Evolutionary conservation across 306 rosid genomes (phyloP).

Genomic region (Dalbergia oliveri): DNA sequence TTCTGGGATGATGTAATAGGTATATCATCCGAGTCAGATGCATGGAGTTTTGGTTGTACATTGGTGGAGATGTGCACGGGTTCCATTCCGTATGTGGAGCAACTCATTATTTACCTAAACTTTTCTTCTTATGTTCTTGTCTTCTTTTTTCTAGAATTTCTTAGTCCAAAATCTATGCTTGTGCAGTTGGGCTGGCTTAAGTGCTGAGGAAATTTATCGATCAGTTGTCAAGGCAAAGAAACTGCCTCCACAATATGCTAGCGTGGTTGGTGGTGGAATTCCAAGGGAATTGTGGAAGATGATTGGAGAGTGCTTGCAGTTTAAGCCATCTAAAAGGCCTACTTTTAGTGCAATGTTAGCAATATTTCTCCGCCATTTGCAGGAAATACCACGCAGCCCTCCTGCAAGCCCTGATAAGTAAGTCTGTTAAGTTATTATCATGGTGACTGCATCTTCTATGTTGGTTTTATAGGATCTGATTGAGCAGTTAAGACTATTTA

Average conservation of each 20-base stretch:
- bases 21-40: conserved; percentile 95
- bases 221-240: conserved; percentile 84
- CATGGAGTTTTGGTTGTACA: conserved; percentile 99
- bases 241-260: conserved; percentile 96
- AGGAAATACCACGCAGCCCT: conserved; percentile 93
- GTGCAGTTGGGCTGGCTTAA: conserved; percentile 96
- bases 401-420: conserved; percentile 97
- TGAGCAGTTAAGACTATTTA: conserved; percentile 29
- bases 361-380: conserved; percentile 92
- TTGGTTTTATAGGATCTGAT: conserved; percentile 41
- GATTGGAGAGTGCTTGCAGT: conserved; percentile 99
- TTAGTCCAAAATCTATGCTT: conserved; percentile 47
- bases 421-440: conserved; percentile 52
- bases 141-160: conserved; percentile 44
- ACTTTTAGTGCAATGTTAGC: conserved; percentile 89
- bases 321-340: conserved; percentile 91
- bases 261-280: conserved; percentile 98
- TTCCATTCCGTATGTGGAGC: conserved; percentile 93
- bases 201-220: conserved; percentile 91
- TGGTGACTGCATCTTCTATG: conserved; percentile 37
- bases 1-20: conserved; percentile 99
- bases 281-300: conserved; percentile 98
- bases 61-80: conserved; percentile 99
- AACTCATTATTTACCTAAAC: conserved; percentile 52
- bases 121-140: conserved; percentile 43